Evolutionary conservation across 176 grass and related monocot species (phyloP), one percentile per base, ranked within the genome.

Genomic region (Oryza glaberrima): DNA sequence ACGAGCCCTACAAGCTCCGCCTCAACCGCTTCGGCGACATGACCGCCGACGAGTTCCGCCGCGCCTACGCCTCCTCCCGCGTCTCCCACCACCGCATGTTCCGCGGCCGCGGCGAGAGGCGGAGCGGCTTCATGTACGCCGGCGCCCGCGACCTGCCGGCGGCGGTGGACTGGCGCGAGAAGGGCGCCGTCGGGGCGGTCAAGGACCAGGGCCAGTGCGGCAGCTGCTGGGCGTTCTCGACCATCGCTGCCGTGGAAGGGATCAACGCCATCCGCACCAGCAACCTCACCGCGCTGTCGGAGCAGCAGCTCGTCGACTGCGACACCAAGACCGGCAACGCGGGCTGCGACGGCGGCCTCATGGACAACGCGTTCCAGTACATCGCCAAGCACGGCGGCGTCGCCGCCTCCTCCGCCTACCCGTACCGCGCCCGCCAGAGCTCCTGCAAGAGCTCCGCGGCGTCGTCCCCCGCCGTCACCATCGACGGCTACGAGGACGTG

Each of bases 191-290:
- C 0, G 90, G 87, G 13, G 78, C 73, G 52, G 89, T 97, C 23
- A 97, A 97, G 89, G 75, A 97, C 87, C 94, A 97, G 72, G 91
- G 94, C 1, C 89, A 90, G 80, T 94, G 94, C 88, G 94, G 94
- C 44, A 91, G 92, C 77, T 91, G 92, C 74, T 94, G 92, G 89
- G 86, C 92, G 3, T 94, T 94, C 87, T 92, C 92, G 12, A 87
- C 92, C 4, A 72, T 94, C 45, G 92, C 71, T 0, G 90, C 92
- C 0, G 92, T 92, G 67, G 92, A 94, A 51, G 90, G 92, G 3
- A 92, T 94, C 75, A 94, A 94, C 70, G 86, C 88, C 52, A 94
- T 94, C 81, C 40, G 6, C 35, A 89, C 92, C 1, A 76, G 82
- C 46, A 82, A 85, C 48, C 89, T 94, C 11, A 72, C 86, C 30